These are phyloP conservation scores for Ustilaginoidea virens DNA, from an alignment of 2,329 filamentous ascomycete species.

Conservation along the genomic window DNA sequence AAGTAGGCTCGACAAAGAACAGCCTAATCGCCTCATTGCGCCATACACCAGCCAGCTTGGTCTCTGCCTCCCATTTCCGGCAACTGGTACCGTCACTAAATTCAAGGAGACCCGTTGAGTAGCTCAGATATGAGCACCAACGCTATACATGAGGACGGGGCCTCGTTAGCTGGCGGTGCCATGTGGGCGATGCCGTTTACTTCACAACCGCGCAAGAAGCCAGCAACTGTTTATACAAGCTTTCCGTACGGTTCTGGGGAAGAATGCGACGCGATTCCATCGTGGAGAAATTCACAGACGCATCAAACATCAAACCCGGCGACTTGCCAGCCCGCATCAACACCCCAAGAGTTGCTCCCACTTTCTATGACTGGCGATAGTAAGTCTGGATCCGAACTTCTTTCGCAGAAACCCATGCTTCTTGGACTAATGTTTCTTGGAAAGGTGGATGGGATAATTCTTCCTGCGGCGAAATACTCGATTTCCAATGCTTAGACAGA, in stretches of 20 bases:
- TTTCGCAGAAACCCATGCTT: neutral
- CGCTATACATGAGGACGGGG: slow-evolving; percentile 4
- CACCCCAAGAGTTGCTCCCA: slow-evolving; percentile 4
- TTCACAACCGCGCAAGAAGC: slow-evolving; percentile 6
- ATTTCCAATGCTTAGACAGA: slow-evolving; percentile 37
- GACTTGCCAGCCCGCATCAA: slow-evolving; percentile 6
- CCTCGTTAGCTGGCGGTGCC: slow-evolving; percentile 5
- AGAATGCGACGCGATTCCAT: slow-evolving; percentile 3
- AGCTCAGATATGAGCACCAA: slow-evolving; percentile 6
- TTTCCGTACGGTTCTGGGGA: slow-evolving; percentile 6
- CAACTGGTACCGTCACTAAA: too few species aligned
- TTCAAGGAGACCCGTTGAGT: too few species aligned
- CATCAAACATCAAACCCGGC: neutral
- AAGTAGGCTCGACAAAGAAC: too few species aligned
- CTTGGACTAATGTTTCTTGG: too few species aligned
- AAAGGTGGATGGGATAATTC: slow-evolving; percentile 35
- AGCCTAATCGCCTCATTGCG: too few species aligned
- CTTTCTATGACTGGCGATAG: slow-evolving; percentile 3
- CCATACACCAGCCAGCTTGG: too few species aligned
- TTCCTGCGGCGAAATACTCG: slow-evolving; percentile 39
- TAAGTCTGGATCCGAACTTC: slow-evolving; percentile 1
- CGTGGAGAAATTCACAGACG: slow-evolving; percentile 5
- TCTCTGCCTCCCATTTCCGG: too few species aligned
- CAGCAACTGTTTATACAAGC: slow-evolving; percentile 5
- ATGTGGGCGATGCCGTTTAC: slow-evolving; percentile 6